Percentiles rank a stretch among this genome's conserved stretches.
Conservation (phyloP, 2,329 filamentous ascomycete species). For the Aspergillus sp. region DNA sequence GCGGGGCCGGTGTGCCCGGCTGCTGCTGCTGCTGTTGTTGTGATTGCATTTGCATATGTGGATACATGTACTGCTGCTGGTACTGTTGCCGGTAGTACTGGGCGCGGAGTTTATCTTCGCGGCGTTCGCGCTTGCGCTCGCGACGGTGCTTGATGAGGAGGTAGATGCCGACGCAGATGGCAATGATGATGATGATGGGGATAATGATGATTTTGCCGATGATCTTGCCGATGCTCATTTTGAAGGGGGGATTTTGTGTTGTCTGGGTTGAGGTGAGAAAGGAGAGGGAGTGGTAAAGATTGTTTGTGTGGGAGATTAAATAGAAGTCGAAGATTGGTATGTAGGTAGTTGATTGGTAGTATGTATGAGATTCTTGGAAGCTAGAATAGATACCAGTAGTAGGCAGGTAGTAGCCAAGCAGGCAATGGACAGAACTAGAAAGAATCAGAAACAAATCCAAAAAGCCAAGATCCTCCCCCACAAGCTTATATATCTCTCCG, state of each 20-base stretch:
- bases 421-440: background rate
- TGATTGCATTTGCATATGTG: background rate
- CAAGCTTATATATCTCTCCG: background rate
- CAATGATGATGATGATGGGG: constrained; percentile 3
- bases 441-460: background rate
- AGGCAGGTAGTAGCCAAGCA: background rate
- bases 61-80: background rate
- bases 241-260: background rate
- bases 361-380: background rate
- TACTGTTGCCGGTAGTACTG: background rate
- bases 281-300: background rate
- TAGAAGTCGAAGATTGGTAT: background rate
- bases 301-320: background rate
- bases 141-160: background rate
- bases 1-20: background rate
- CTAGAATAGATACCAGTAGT: background rate
- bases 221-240: constrained; percentile 1
- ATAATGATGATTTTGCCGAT: constrained; percentile 9
- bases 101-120: background rate
- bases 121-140: background rate
- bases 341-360: background rate
- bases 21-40: background rate
- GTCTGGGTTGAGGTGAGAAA: background rate
- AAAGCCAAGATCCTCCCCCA: background rate
- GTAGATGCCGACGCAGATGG: background rate